Percentiles rank a stretch among this genome's conserved stretches.
These are phyloP conservation scores for Jamesozyma lodderae DNA, from an alignment of 805 yeast species.

Conservation along the genomic window DNA sequence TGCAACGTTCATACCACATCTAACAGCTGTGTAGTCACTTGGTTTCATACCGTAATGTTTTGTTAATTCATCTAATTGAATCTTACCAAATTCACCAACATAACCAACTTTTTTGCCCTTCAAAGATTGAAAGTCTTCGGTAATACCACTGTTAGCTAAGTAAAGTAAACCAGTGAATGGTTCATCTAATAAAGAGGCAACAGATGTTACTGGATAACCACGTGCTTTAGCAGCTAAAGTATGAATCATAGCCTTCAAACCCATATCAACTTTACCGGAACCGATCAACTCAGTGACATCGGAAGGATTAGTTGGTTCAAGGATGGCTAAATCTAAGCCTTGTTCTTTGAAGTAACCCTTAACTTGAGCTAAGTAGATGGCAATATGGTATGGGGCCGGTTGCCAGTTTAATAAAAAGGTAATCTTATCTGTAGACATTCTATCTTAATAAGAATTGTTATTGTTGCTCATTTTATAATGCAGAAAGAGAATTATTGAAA, in stretches of 20 bases:
- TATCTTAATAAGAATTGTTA: too few relatives aligned
- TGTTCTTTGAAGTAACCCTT: conserved; percentile 44
- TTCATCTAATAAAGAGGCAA: conserved; percentile 47
- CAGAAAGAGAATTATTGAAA: too few relatives aligned
- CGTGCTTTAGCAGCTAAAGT: conserved; percentile 52
- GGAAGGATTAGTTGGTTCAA: conserved; percentile 50
- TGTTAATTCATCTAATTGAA: conserved; percentile 48
- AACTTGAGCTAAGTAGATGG: conserved; percentile 41
- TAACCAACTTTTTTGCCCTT: conserved; percentile 48
- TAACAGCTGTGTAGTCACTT: conserved; percentile 45
- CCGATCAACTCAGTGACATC: conserved; percentile 52
- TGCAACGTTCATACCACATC: conserved; percentile 55
- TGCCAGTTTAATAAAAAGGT: conserved; percentile 47
- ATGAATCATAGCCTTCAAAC: conserved; percentile 52
- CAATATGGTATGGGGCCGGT: conserved; percentile 48
- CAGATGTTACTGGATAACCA: conserved; percentile 48
- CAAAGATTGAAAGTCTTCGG: conserved; percentile 42
- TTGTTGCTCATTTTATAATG: too few relatives aligned
- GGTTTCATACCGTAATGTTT: conserved; percentile 49
- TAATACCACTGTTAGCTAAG: conserved; percentile 42
- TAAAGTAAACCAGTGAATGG: conserved; percentile 50
- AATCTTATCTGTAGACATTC: conserved; percentile 39
- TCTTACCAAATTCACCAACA: conserved; percentile 53
- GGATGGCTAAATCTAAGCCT: conserved; percentile 42
- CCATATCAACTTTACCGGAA: conserved; percentile 49